Base-by-base conservation (phyloP, 2,329 filamentous ascomycete species). In the Trichoderma lentiforme region DNA sequence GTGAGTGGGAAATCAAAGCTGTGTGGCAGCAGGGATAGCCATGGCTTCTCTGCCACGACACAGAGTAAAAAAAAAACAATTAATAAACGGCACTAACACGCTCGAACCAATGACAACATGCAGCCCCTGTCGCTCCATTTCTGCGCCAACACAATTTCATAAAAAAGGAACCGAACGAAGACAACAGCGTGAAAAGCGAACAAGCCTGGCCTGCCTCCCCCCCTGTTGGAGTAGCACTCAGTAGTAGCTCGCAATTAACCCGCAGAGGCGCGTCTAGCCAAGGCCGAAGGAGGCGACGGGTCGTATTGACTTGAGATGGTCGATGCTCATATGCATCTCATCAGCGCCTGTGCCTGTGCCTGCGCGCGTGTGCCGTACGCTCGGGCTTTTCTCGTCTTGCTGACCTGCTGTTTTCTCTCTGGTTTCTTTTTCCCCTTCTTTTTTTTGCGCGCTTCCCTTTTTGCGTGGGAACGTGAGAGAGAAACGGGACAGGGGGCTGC, bases 281-380 rank as follows among this genome's bases (percentile, higher is more conserved):
- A 24, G 39, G 21, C 62, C 32, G 24, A 43, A 68, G n/a, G 36
- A 60, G 65, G 26, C 24, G 34, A 34, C 28, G 26, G 34, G 53
- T 60, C 26, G 53, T 34, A 51, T 51, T 51, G 21, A 53, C 47
- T 47, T 47, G 62, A 58, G 47, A 53, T 66, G 64, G 24, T 47
- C 65, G 65, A 68, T 68, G 53, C 65, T 47, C 65, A 68, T 68
- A 68, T 68, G 65, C 65, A 60, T 68, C 65, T 68, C 65, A 68
- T 68, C 36, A 47, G 26, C 18, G 21, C 57, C 28, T 53, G 57
- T 60, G 30, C 57, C 57, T 53, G 47, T 53, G 47, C 47, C 47
- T 21, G 43, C n/a, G 43, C 43, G 43, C n/a, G n/a, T 47, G 47
- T 53, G 43, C 43, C 43, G 43, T 53, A 53, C 47, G 47, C 47